Percentiles rank a stretch among this genome's conserved stretches.
Evolutionary conservation across 176 grass and related monocot genomes (phyloP).

Genomic region (Olyra latifolia): DNA sequence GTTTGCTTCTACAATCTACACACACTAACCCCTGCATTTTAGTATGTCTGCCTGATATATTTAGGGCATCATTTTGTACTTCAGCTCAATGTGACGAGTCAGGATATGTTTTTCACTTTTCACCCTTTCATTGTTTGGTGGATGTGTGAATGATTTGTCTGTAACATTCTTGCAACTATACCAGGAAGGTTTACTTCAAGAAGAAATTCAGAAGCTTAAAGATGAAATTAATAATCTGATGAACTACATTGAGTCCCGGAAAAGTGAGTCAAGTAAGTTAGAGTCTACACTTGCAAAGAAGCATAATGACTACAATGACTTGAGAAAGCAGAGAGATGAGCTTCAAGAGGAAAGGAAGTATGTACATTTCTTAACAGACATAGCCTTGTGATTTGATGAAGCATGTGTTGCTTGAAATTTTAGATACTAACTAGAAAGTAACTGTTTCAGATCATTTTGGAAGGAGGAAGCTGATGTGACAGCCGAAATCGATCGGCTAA

Average conservation of each 20-base stretch:
- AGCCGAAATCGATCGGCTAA: constrained; percentile 77
- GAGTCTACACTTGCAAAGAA: constrained; percentile 55
- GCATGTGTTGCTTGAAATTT: constrained; percentile 14
- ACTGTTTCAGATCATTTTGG: constrained; percentile 81
- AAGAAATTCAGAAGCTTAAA: constrained; percentile 92
- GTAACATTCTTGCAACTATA: constrained; percentile 33
- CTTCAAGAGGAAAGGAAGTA: constrained; percentile 97
- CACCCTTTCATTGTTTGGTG: not conserved
- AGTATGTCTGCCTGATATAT: constrained; percentile 20
- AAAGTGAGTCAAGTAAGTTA: constrained; percentile 59
- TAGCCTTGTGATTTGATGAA: constrained; percentile 23
- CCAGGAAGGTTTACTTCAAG: constrained; percentile 85
- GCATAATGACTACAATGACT: constrained; percentile 63
- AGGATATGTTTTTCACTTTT: not conserved
- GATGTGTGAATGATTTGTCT: constrained; percentile 6
- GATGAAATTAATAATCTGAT: constrained; percentile 62
- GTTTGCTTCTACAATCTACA: not conserved
- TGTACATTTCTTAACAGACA: constrained; percentile 28
- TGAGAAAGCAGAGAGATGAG: constrained; percentile 71
- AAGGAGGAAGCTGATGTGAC: constrained; percentile 76
- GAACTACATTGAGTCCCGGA: constrained; percentile 64
- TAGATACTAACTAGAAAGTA: constrained; percentile 35
- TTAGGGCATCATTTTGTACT: not conserved
- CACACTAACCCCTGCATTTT: not conserved
- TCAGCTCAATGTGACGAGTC: not conserved